phyloP scores from a whole-genome alignment of 192 early-diverging fungal species.

The Backusella macrospora region DNA sequence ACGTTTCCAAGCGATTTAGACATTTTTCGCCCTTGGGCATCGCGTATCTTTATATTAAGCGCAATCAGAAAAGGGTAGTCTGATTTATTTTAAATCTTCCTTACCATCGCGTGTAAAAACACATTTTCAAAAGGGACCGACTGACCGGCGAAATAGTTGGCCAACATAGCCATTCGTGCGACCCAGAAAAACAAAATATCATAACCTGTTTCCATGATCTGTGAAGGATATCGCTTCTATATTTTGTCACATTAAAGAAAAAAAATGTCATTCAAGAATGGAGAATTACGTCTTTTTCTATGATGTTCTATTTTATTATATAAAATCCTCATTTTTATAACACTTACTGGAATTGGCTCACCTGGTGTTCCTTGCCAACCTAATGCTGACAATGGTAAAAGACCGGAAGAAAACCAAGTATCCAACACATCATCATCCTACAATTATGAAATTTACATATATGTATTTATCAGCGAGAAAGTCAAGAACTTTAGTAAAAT shows the following conservation, averaged over 20 bases:
- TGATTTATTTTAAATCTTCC: conserved; percentile 33
- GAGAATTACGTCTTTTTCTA: neutral
- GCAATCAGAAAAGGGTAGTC: neutral
- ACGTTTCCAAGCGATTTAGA: conserved; percentile 86
- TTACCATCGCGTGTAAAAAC: conserved; percentile 94
- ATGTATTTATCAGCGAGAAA: neutral
- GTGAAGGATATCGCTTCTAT: conserved; percentile 73
- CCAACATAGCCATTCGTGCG: conserved; percentile 96
- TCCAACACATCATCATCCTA: conserved; percentile 94
- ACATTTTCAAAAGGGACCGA: conserved; percentile 85
- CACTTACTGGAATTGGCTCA: conserved; percentile 38
- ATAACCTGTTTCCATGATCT: conserved; percentile 89
- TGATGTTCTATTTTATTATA: neutral
- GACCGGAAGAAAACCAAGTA: conserved; percentile 96
- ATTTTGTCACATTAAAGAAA: conserved; percentile 32
- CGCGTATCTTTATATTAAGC: conserved; percentile 51
- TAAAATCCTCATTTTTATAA: neutral
- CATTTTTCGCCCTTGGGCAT: conserved; percentile 91
- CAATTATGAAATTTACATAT: conserved; percentile 38
- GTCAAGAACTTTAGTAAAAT: neutral
- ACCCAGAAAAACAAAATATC: conserved; percentile 99
- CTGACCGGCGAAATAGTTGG: conserved; percentile 74
- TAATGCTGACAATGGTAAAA: conserved; percentile 84
- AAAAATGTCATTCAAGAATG: neutral
- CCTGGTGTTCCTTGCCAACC: conserved; percentile 42